Evolutionary conservation across 2,329 filamentous ascomycete genomes (phyloP), one percentile per base, ranked within the genome.

Genomic region (Alternaria arbusti): DNA sequence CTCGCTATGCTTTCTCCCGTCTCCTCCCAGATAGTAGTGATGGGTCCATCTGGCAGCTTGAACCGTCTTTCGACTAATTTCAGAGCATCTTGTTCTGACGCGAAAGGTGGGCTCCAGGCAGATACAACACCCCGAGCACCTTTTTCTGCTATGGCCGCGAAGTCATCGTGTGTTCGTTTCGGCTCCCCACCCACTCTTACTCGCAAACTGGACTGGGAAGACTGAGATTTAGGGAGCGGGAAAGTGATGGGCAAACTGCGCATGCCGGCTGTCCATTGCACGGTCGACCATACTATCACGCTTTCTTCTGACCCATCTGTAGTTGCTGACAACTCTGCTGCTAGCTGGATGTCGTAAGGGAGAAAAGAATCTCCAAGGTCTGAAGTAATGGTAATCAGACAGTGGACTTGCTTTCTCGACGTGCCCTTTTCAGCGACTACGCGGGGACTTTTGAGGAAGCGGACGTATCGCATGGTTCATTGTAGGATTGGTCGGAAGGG

Each of bases 1-100:
- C 89, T 83, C 6, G 90, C 90, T 71, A 92, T 92, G 74, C 88
- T 91, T 72, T 92, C 90, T 5, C 90, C 89, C 0, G 88, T 90
- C 71, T 92, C 90, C 74, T 92, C 90, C 82, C 87, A 89, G 47
- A 92, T 86, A 32, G 78, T 77, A 10, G 89, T 70, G 6, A 73
- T 73, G 6, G 80, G 70, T 22, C 79, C 77, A 36, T 78, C 74
- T 6, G 79, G 70, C 8, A 86, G 78, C 12, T 72, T 70, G 61
- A 90, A 84, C 13, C 85, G 82, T 65, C 89, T 82, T 70, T 89
- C 84, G 1, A 90, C 84, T 13, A 87, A 78, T 66, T 83, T 86
- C 12, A 84, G 82, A 1, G 85, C 83, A 44, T 83, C 81, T 20
- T 77, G 75, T 9, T 75, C 69, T 5, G 75, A 70, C 60, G 82